A percentile compares a stretch with the other conserved stretches of the same genome.
phyloP scores from a whole-genome alignment of 805 yeast genomes.

The Starmera amethionina region DNA sequence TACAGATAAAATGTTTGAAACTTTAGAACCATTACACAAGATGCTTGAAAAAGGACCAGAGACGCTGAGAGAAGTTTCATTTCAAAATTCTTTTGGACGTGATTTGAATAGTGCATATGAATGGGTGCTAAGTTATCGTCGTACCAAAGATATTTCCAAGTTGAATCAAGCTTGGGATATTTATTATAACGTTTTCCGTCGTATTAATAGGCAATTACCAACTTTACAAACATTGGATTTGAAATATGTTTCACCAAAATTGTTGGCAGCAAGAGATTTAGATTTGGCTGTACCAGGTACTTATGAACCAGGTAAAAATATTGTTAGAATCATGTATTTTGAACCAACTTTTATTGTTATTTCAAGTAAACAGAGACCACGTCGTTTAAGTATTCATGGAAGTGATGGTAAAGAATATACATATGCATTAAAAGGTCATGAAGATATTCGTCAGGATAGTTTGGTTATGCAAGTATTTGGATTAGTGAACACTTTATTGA shows the following conservation, averaged over 20 bases:
- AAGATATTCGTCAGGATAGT: constrained; percentile 95
- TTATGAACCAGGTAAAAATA: constrained; percentile 74
- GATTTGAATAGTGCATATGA: constrained; percentile 89
- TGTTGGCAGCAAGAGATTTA: constrained; percentile 67
- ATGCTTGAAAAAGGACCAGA: constrained; percentile 83
- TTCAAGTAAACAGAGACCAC: constrained; percentile 92
- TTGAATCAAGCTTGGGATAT: constrained; percentile 97
- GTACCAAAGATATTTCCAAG: constrained; percentile 79
- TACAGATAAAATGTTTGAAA: constrained; percentile 88
- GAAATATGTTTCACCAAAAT: constrained; percentile 88
- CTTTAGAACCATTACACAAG: constrained; percentile 80
- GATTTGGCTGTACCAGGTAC: constrained; percentile 93
- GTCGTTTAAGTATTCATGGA: constrained; percentile 71
- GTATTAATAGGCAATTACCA: constrained; percentile 82
- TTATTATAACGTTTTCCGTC: constrained; percentile 85
- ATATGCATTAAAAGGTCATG: constrained; percentile 86
- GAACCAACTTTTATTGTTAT: constrained; percentile 82
- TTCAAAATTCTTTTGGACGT: constrained; percentile 87
- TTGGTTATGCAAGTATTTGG: constrained; percentile 98
- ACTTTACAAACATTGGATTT: constrained; percentile 78
- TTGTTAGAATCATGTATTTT: constrained; percentile 61
- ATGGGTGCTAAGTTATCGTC: constrained; percentile 80
- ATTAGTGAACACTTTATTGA: constrained; percentile 79
- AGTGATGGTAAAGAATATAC: constrained; percentile 88
- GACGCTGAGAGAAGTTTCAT: constrained; percentile 86